Evolutionary conservation across 176 grass and related monocot species (phyloP).

Genomic region (Dactylis glomerata): DNA sequence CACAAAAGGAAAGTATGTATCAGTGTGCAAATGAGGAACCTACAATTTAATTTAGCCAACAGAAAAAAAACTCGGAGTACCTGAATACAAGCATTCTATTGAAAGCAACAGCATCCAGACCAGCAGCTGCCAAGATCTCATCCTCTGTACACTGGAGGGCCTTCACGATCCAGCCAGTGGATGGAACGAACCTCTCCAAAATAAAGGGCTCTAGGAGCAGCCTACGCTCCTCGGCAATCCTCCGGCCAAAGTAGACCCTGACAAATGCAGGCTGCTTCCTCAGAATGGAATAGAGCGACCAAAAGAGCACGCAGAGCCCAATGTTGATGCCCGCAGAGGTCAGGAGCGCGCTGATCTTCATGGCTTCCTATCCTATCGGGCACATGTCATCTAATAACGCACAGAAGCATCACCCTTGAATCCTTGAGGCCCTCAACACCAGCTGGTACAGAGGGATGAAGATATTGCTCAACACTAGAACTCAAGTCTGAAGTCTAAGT

Average conservation of each 20-base stretch:
- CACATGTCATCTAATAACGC: constrained; percentile 22
- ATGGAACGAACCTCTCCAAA: constrained; percentile 82
- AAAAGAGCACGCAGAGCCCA: constrained; percentile 60
- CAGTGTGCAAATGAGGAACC: background rate
- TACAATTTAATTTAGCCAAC: background rate
- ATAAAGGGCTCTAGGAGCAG: constrained; percentile 53
- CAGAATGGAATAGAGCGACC: constrained; percentile 84
- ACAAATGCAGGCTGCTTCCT: constrained; percentile 82
- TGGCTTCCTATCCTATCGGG: constrained; percentile 21
- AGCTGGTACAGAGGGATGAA: background rate
- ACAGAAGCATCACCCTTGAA: background rate
- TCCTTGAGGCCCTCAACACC: background rate
- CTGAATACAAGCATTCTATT: constrained; percentile 83
- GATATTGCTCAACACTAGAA: background rate
- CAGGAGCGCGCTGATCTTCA: constrained; percentile 77
- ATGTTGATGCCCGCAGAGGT: constrained; percentile 96
- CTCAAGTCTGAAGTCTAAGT: background rate
- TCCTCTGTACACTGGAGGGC: constrained; percentile 77
- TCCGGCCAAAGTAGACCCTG: constrained; percentile 83
- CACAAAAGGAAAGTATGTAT: constrained; percentile 12
- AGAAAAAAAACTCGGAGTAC: constrained; percentile 21
- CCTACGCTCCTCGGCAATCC: constrained; percentile 62
- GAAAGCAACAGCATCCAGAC: constrained; percentile 88
- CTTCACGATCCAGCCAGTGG: constrained; percentile 77
- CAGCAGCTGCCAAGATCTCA: constrained; percentile 65